Base-by-base conservation (phyloP, 371 early-diverging fungal genomes). In the Dentiscutata heterogama region DNA sequence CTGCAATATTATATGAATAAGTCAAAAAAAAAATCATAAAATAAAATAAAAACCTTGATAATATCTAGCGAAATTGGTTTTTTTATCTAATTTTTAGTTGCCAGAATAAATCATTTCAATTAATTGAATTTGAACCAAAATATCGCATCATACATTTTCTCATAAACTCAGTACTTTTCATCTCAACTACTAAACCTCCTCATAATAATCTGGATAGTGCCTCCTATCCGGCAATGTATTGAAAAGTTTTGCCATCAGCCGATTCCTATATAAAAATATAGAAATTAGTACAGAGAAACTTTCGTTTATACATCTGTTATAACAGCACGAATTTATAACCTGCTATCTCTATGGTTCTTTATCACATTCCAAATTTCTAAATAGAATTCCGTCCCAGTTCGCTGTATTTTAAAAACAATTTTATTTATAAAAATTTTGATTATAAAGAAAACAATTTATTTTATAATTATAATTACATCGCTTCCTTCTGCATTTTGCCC, bases 161-260 rank as follows among this genome's bases (percentile, higher is more conserved):
- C 58, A 58, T 58, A n/a, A n/a, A 58, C 22, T 58, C 58, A n/a
- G 18, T 58, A n/a, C 22, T 58, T 58, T 58, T 58, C 22, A 27
- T 65, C 25, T 67, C 27, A 22, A 61, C 85, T 46, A 46, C 46
- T 91, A 88, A 85, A 97, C 97, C 80, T 94, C 91, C 14, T 90
- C 89, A 87, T 96, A 98, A 85, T 98, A 98, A 83, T 97, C 97
- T 0, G 98, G 97, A 81, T 97, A 97, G 51, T 94, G 92, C 27
- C 89, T 86, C 25, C 88, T 83, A 79, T 92, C 92, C 0, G 98
- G 98, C 11, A 97, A 86, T 53, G 92, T 93, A 68, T 92, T 86
- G 84, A 97, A 98, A 54, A 94, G 86, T 76, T 94, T 95, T 18
- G 93, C 86, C 39, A 94, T 85, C 18, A 86, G 86, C 11, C 94